Base-by-base conservation (phyloP, 1,284 basidiomycete species). In the Psilocybe mexicana region DNA sequence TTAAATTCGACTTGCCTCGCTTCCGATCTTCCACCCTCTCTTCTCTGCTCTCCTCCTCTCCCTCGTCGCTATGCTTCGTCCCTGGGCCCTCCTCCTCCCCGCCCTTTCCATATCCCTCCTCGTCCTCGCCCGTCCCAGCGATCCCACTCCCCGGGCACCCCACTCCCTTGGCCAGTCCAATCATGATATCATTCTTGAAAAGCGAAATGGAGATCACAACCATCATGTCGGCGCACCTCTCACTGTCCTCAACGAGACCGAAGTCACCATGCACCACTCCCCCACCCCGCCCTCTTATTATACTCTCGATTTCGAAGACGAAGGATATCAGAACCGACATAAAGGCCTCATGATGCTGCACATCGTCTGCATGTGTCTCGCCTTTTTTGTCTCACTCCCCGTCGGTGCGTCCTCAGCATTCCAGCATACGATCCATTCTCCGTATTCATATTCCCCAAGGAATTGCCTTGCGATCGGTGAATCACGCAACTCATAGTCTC, bases 221-320 rank as follows among this genome's bases (percentile, higher is more conserved):
- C 77, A 76, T 65, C 72, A 76, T 58, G 73, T 76, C 49, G 79
- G 67, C 2, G 75, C 76, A 4, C 86, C 88, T n/a, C 65, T 85
- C 23, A 59, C 78, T 14, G 76, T 82, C 61, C 76, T 93, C 48
- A 91, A 93, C 69, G 92, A 93, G 69, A 88, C 88, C 0, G 83
- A 86, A 52, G 74, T 92, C 45, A 76, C 83, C 23, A 69, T 83
- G 63, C 73, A 76, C 59, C 91, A 93, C 69, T 69, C 74, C 1
- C 84, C 86, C 0, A 90, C 87, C 0, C 88, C 88, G 0, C 83
- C 86, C 0, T 92, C 91, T 2, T 94, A 93, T 69, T 92, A 85
- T 72, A 85, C 87, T 6, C 82, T 89, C 63, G 91, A 93, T 69
- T 81, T 85, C 64, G 84, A 87, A 43, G 79, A 83, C 54, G 72